phyloP scores from a whole-genome alignment of 305 asterid genomes.

The Fraxinus albicans region DNA sequence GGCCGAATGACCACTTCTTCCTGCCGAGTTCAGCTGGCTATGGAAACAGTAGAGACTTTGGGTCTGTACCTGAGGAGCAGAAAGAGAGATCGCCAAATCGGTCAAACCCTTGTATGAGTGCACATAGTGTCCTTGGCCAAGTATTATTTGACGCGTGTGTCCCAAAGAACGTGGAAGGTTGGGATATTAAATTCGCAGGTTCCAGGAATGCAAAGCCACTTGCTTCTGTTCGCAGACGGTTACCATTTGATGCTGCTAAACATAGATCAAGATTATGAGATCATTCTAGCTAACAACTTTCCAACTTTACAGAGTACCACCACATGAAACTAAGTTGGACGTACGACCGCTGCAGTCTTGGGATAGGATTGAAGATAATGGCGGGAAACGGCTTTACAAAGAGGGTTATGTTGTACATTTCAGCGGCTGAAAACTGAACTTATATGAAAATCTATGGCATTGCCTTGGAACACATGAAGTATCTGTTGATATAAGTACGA shows the following conservation, averaged over 20 bases:
- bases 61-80: slow-evolving; percentile 44
- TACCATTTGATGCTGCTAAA: slow-evolving; percentile 48
- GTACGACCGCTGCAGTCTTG: not conserved
- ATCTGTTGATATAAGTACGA: not conserved
- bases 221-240: slow-evolving; percentile 58
- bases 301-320: not conserved
- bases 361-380: not conserved
- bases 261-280: slow-evolving; percentile 58
- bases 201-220: slow-evolving; percentile 69
- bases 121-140: slow-evolving; percentile 85
- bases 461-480: not conserved
- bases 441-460: not conserved
- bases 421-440: not conserved
- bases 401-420: not conserved
- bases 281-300: slow-evolving; percentile 3
- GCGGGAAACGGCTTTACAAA: not conserved
- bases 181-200: slow-evolving; percentile 81
- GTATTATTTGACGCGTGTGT: slow-evolving; percentile 78
- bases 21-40: slow-evolving; percentile 66
- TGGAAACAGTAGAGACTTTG: slow-evolving; percentile 42
- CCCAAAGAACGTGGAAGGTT: slow-evolving; percentile 86
- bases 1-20: slow-evolving; percentile 80
- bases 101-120: slow-evolving; percentile 57
- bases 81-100: slow-evolving; percentile 48
- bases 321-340: not conserved